Base-by-base conservation (phyloP, 2,329 filamentous ascomycete species). In the Exophiala spinifera region DNA sequence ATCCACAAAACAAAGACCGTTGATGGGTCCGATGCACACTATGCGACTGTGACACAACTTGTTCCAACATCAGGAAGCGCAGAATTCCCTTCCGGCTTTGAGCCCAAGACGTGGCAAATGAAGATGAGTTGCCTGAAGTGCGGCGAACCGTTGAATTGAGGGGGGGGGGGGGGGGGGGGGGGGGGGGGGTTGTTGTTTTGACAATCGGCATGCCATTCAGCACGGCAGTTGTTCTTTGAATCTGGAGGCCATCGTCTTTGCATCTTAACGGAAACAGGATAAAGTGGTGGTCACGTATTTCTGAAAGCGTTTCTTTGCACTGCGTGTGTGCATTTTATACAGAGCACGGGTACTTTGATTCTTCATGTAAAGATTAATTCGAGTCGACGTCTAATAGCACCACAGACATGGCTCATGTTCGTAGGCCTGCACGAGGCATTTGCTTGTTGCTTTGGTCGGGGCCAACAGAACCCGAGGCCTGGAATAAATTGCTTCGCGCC, bases 31-130 rank as follows among this genome's bases (percentile, higher is more conserved):
- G 49, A 54, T 11, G 47, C 39, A 10, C 49, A 52, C 19, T 6
- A 15, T 49, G 59, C 56, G 13, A 55, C 46, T 3, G 51, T 60
- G 15, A 48, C 49, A 19, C 56, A 56, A 47, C 34, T 53, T 3
- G 55, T 57, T 6, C 57, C 57, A 7, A 52, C 40, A 1, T 15
- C 55, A 25, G 50, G 40, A 23, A 51, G 49, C 44, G 57, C 51
- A 31, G 37, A 15, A 2, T 49, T 17, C 11, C 14, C 36, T 39
- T 39, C 21, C 25, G 19, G 25, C 10, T 59, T 74, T 60, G 11
- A 74, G 72, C 5, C 69, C 66, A 37, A 74, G 67, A 55, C 72
- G 70, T 31, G 74, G 74, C 28, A 73, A 61, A 10, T 75, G 61
- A 43, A 74, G 59, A 5, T 66, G 63, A 17, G 74, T 49, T 11